phyloP scores from a whole-genome alignment of 306 rosid genomes.

The Luffa acutangula region DNA sequence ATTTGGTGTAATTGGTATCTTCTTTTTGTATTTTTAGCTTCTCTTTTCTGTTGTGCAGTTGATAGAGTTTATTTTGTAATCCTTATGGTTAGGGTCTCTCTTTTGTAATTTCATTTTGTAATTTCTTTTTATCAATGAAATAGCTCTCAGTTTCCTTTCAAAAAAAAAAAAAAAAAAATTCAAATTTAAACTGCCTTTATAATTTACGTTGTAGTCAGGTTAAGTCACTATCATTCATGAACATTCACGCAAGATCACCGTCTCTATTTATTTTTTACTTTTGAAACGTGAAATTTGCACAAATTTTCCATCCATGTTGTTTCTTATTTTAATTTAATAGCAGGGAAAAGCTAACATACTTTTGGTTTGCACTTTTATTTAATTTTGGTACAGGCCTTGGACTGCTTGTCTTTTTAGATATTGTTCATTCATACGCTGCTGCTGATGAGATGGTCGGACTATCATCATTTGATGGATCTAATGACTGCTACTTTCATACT shows the following conservation, averaged over 20 bases:
- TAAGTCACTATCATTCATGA: background rate
- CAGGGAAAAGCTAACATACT: background rate
- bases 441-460: constrained; percentile 97
- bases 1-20: no score
- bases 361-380: background rate
- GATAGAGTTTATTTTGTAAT: no score
- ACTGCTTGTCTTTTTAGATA: constrained; percentile 77
- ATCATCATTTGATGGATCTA: constrained; percentile 82
- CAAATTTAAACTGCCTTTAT: background rate
- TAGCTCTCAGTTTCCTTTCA: no score
- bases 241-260: background rate
- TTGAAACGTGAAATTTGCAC: background rate
- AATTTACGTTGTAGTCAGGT: background rate
- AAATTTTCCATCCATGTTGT: background rate
- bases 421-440: constrained; percentile 92
- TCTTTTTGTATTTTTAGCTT: no score
- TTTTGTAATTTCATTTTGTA: no score
- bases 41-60: no score
- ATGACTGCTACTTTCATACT: constrained; percentile 85
- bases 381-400: constrained; percentile 53
- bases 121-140: no score
- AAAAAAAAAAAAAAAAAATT: no score
- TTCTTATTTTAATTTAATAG: background rate
- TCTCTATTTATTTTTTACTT: background rate
- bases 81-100: no score